phyloP scores from a whole-genome alignment of 441 rosid species.

The Caryocar brasiliense region DNA sequence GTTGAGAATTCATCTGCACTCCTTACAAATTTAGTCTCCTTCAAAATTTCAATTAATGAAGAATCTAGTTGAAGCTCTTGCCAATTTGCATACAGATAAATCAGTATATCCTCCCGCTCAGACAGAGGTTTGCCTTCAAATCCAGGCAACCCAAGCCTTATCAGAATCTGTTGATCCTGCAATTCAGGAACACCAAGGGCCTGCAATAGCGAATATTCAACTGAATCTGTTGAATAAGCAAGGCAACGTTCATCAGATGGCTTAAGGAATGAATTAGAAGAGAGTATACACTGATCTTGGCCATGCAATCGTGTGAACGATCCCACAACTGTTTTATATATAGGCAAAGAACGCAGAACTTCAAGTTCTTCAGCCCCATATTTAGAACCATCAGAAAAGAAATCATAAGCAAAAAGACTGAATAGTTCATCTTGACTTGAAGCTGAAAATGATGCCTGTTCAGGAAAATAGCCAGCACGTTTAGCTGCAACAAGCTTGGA shows the following conservation, averaged over 20 bases:
- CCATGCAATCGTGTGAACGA: slow-evolving; percentile 50
- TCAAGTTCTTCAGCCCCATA: slow-evolving; percentile 72
- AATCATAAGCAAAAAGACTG: slow-evolving; percentile 75
- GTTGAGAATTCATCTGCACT: slow-evolving; percentile 69
- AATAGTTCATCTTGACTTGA: slow-evolving; percentile 71
- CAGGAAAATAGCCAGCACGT: slow-evolving; percentile 67
- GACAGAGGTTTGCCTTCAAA: slow-evolving; percentile 66
- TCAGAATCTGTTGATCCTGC: slow-evolving; percentile 78
- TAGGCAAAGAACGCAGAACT: slow-evolving; percentile 72
- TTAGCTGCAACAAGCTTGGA: slow-evolving; percentile 84
- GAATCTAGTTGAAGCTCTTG: slow-evolving; percentile 63
- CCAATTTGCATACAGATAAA: slow-evolving; percentile 72
- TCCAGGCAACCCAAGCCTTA: slow-evolving; percentile 76
- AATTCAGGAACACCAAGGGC: slow-evolving; percentile 87
- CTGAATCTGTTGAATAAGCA: slow-evolving; percentile 54
- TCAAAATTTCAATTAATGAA: slow-evolving; percentile 70
- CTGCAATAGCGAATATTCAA: slow-evolving; percentile 53
- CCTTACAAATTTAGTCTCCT: slow-evolving; percentile 75
- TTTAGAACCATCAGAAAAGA: slow-evolving; percentile 45
- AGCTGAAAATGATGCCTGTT: slow-evolving; percentile 50
- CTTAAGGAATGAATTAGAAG: slow-evolving; percentile 79
- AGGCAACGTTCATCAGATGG: slow-evolving; percentile 75
- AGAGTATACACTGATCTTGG: slow-evolving; percentile 66
- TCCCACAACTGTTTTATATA: slow-evolving; percentile 73
- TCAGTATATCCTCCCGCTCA: slow-evolving; percentile 76